Conservation (phyloP, 2,329 filamentous ascomycete species). For the Colletotrichum kahawae region DNA sequence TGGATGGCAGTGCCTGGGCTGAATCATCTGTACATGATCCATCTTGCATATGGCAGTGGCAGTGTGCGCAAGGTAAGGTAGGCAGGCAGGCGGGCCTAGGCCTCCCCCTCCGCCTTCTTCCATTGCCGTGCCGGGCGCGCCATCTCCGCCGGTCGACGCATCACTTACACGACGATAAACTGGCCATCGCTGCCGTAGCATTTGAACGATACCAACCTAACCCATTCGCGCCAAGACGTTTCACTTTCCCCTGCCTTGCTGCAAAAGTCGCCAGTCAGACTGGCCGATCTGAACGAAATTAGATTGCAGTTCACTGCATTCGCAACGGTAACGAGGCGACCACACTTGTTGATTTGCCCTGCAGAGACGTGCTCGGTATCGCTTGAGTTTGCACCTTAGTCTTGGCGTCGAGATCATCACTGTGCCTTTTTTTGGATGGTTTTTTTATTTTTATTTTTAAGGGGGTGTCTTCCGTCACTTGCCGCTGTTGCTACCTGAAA, state of each 20-base stretch:
- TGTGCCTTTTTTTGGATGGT: not conserved
- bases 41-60: not conserved
- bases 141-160: not conserved
- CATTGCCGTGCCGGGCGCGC: not conserved
- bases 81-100: not conserved
- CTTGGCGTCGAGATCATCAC: not conserved
- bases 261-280: not conserved
- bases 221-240: not conserved
- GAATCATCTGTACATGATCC: not conserved
- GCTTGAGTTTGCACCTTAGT: not conserved
- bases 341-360: not conserved
- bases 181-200: not conserved
- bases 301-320: not conserved
- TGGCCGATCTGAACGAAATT: not conserved
- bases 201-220: not conserved
- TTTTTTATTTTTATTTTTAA: too few species aligned
- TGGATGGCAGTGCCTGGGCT: not conserved
- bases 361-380: not conserved
- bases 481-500: not conserved
- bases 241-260: not conserved
- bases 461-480: not conserved
- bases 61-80: not conserved
- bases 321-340: not conserved
- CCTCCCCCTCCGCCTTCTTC: not conserved
- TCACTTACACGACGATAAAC: not conserved